Base-by-base conservation (phyloP, 1,284 basidiomycete species). In the Rhodotorula sp. region DNA sequence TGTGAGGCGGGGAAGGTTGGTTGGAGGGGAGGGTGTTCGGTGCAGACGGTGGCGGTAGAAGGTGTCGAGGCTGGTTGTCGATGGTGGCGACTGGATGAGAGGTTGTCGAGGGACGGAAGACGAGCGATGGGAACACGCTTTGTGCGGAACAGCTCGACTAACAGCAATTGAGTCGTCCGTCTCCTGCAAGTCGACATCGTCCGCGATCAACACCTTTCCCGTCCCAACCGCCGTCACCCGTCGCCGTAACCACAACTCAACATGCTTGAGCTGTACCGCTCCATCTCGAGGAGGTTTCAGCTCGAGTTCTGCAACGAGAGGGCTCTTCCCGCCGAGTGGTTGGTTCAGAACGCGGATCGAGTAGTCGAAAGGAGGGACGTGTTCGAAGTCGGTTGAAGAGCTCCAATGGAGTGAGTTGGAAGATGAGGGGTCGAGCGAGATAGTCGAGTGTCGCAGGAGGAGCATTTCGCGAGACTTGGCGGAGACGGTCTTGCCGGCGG, bases 301-400 rank as follows among this genome's bases (percentile, higher is more conserved):
- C 40, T 44, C 40, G 40, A 44, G 40, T 44, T 44, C 40, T 10
- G 40, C 40, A 11, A 44, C 40, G 40, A 44, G 40, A 18, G 40
- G 40, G 40, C 40, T 44, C 40, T 44, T 44, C 13, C 40, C 44
- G 24, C 70, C 68, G 34, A 70, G 52, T 2, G 64, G 51, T 24
- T 55, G 48, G 18, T 48, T 66, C 26, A 65, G 24, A 8, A 61
- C 31, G 16, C 67, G 54, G 47, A 74, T 59, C 28, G 59, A 34
- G 65, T 72, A 76, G 11, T 64, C 46, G 61, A 74, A 62, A 13
- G 56, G 58, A 40, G 37, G 15, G 51, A 46, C 7, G 4, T 44
- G 37, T 28, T 37, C 37, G 18, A 46, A 20, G 65, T n/a, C 31
- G 54, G 59, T 28, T 28, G 52, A 44, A 24, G 64, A 9, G 16